A percentile compares a stretch with the other conserved stretches of the same genome.
These are phyloP conservation scores for Beauveria pseudobassiana DNA, from an alignment of 2,329 filamentous ascomycete genomes.

Conservation along the genomic window DNA sequence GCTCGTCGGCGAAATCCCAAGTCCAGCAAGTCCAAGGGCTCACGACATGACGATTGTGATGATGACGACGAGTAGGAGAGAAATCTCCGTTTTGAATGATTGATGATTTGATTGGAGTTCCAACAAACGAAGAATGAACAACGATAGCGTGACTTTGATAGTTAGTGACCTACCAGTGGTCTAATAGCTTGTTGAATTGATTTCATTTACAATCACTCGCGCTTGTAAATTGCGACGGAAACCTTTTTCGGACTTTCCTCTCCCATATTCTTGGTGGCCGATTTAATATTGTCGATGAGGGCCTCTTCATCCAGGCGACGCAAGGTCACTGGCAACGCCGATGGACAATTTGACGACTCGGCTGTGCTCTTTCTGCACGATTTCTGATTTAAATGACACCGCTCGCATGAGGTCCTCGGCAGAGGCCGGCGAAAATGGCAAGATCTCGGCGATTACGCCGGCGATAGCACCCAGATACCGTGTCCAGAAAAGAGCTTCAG, in stretches of 20 bases:
- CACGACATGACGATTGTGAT: constrained; percentile 17
- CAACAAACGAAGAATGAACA: background rate
- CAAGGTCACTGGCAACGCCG: constrained; percentile 22
- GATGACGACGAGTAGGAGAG: constrained; percentile 20
- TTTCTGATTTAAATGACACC: constrained; percentile 24
- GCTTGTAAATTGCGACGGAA: constrained; percentile 18
- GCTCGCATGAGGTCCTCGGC: constrained; percentile 25
- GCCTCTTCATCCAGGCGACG: constrained; percentile 26
- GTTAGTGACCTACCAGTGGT: constrained; percentile 15
- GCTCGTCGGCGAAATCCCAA: constrained; percentile 25
- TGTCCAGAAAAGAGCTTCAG: constrained; percentile 42
- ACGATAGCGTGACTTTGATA: constrained; percentile 14
- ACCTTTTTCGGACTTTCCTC: constrained; percentile 27
- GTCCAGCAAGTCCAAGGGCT: constrained; percentile 20
- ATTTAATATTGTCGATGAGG: constrained; percentile 27
- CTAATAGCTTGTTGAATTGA: constrained; percentile 4
- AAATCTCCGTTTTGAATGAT: background rate
- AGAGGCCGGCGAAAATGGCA: constrained; percentile 33
- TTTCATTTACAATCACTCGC: background rate
- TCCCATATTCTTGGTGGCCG: constrained; percentile 25
- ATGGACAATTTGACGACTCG: constrained; percentile 30
- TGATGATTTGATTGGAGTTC: constrained; percentile 7
- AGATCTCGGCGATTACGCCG: constrained; percentile 33
- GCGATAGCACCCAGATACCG: constrained; percentile 45
- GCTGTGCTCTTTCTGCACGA: constrained; percentile 22